These are phyloP conservation scores for Globisporangium nodosum DNA, from an alignment of 352 stramenopile genomes.

Conservation along the genomic window DNA sequence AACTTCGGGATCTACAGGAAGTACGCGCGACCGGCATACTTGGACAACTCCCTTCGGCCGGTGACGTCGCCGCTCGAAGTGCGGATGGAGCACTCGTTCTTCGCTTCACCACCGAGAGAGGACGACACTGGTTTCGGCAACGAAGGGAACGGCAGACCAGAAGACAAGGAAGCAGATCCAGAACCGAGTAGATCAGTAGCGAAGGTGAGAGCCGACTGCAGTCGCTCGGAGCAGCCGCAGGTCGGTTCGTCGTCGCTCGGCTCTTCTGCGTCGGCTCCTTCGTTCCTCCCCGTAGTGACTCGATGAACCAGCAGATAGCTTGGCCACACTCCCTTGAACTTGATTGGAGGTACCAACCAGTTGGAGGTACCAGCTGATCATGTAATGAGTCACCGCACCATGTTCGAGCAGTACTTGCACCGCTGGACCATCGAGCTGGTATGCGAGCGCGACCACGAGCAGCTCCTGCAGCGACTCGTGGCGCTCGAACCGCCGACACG, in stretches of 20 bases:
- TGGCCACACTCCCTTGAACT: no score
- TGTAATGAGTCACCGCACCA: no score
- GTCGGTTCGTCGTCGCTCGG: neutral
- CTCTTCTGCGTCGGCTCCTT: neutral
- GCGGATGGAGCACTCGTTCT: slow-evolving; percentile 28
- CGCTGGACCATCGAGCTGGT: slow-evolving; percentile 1
- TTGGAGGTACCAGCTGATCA: no score
- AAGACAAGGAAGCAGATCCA: neutral
- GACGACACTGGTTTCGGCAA: neutral
- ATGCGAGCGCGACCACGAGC: neutral
- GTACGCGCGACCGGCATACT: slow-evolving; percentile 19
- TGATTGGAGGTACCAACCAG: no score
- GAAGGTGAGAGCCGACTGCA: neutral
- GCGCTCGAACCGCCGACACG: neutral
- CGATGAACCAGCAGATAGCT: neutral
- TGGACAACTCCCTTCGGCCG: slow-evolving; percentile 16
- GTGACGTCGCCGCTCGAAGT: slow-evolving; percentile 29
- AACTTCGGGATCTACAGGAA: slow-evolving; percentile 37
- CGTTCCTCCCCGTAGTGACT: neutral
- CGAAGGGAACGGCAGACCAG: neutral
- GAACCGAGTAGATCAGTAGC: neutral
- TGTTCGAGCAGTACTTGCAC: neutral
- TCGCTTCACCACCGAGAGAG: slow-evolving; percentile 4
- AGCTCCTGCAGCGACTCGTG: neutral
- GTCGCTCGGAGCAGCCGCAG: neutral